Percentiles rank a stretch among this genome's conserved stretches.
phyloP scores from a whole-genome alignment of 495 filamentous ascomycete species.

The Penicillium canariense region DNA sequence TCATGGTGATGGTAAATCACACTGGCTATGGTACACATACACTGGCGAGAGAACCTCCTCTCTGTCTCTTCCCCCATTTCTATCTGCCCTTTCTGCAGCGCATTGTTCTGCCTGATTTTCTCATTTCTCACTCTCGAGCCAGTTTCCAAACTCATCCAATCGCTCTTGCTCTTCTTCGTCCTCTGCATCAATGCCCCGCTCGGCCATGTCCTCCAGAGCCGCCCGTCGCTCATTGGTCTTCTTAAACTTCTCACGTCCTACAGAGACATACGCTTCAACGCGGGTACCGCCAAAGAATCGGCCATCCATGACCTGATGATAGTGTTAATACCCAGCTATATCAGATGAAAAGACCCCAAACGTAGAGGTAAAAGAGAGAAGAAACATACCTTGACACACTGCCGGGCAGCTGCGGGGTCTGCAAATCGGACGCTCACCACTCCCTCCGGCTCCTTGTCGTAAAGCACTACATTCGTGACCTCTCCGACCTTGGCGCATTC shows the following conservation, averaged over 20 bases:
- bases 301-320: constrained; percentile 67
- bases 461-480: constrained; percentile 88
- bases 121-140: constrained; percentile 43
- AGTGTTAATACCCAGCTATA: neutral
- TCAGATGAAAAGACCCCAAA: neutral
- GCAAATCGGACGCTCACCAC: constrained; percentile 80
- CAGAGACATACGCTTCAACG: constrained; percentile 73
- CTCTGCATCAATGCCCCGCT: constrained; percentile 38
- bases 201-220: constrained; percentile 44
- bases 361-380: neutral
- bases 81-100: neutral
- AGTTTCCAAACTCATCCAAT: constrained; percentile 55
- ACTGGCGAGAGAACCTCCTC: neutral
- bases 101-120: neutral
- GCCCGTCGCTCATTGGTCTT: constrained; percentile 56
- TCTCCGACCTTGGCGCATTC: constrained; percentile 84
- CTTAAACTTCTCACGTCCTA: constrained; percentile 73
- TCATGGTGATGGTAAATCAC: too few relatives aligned
- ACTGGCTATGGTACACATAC: too few relatives aligned
- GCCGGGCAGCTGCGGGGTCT: constrained; percentile 64
- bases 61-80: neutral
- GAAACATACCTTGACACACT: constrained; percentile 61
- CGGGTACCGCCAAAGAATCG: constrained; percentile 71
- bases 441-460: constrained; percentile 83
- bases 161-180: constrained; percentile 48